These are phyloP conservation scores for Candida loeiensis DNA, from an alignment of 805 yeast genomes.

Conservation along the genomic window DNA sequence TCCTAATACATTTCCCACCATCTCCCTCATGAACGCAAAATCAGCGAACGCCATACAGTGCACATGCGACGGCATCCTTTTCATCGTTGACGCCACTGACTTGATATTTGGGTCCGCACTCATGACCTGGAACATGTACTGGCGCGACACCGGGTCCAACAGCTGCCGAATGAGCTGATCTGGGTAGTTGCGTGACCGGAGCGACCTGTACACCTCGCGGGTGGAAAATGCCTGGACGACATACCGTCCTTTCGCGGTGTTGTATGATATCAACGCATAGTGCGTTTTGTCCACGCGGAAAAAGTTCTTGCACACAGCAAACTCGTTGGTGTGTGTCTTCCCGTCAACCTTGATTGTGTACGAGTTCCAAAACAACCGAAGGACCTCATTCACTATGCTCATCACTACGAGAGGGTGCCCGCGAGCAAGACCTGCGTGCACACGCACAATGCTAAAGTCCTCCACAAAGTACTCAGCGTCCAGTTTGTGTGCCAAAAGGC, in stretches of 20 bases:
- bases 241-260: not conserved
- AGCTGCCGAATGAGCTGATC: slow-evolving; percentile 3
- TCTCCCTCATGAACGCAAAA: slow-evolving; percentile 6
- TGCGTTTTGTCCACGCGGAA: slow-evolving; percentile 4
- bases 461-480: slow-evolving; percentile 5
- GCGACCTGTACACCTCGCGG: slow-evolving; percentile 4
- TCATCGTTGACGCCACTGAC: slow-evolving; percentile 3
- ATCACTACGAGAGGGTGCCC: slow-evolving; percentile 10
- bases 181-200: slow-evolving; percentile 5
- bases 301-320: slow-evolving; percentile 8
- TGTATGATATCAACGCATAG: slow-evolving; percentile 4
- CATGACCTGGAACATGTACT: slow-evolving; percentile 2
- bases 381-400: slow-evolving; percentile 6
- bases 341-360: slow-evolving; percentile 5
- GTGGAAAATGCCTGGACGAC: slow-evolving; percentile 4
- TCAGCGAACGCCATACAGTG: slow-evolving; percentile 8
- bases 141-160: slow-evolving; percentile 3
- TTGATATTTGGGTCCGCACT: not conserved
- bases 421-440: slow-evolving; percentile 9
- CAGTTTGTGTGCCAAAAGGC: not conserved
- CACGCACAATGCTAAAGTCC: slow-evolving; percentile 10
- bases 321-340: not conserved
- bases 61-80: not conserved
- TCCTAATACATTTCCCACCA: too few species aligned
- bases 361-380: slow-evolving; percentile 5